These are phyloP conservation scores for Cyanodermella asteris DNA, from an alignment of 2,329 filamentous ascomycete genomes.

Conservation along the genomic window DNA sequence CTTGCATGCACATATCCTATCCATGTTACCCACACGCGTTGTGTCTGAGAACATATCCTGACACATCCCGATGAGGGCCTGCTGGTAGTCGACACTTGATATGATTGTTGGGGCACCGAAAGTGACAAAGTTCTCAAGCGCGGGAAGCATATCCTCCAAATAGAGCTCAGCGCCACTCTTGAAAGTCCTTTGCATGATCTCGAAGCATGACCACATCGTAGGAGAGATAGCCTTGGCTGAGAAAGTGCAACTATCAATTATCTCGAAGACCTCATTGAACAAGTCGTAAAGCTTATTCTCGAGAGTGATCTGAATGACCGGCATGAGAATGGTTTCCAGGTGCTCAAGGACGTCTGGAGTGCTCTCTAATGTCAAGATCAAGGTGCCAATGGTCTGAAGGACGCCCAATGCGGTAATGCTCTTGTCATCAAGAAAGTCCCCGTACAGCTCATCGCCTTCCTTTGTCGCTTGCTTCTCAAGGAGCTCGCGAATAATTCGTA, in stretches of 20 bases:
- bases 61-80: conserved; percentile 83
- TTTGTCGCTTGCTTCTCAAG: conserved; percentile 63
- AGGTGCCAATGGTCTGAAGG: conserved; percentile 86
- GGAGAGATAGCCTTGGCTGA: conserved; percentile 86
- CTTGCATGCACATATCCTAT: conserved; percentile 93
- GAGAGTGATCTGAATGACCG: conserved; percentile 83
- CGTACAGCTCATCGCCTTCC: conserved; percentile 57
- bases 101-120: conserved; percentile 65
- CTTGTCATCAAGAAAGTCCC: conserved; percentile 92
- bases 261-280: conserved; percentile 97
- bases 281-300: conserved; percentile 97
- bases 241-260: conserved; percentile 97
- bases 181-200: conserved; percentile 89
- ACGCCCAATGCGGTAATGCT: conserved; percentile 94
- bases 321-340: conserved; percentile 90
- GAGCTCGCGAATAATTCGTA: conserved; percentile 79
- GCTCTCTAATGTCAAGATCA: conserved; percentile 91
- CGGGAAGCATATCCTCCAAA: conserved; percentile 81
- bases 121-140: conserved; percentile 91
- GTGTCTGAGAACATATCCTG: conserved; percentile 82
- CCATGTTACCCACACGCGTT: conserved; percentile 80
- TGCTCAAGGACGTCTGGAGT: conserved; percentile 88
- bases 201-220: conserved; percentile 97
- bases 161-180: conserved; percentile 94
- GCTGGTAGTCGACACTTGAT: conserved; percentile 67